A percentile compares a stretch with the other conserved stretches of the same genome.
phyloP scores from a whole-genome alignment of 176 grass and related monocot genomes.

The Secale cereale region DNA sequence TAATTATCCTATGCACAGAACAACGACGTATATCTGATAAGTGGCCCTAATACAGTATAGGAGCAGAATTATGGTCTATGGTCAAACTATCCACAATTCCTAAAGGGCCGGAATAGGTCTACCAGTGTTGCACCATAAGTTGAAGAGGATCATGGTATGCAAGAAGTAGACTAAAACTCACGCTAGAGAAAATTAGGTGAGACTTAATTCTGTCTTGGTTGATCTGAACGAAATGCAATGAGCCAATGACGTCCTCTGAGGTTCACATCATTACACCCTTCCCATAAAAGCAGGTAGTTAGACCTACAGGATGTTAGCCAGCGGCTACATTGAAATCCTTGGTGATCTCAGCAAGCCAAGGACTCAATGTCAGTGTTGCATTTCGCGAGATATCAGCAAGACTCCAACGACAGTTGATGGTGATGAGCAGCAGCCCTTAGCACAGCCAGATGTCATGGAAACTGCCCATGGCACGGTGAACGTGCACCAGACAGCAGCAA shows the following conservation, averaged over 20 bases:
- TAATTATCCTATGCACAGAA: not conserved
- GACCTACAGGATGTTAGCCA: not conserved
- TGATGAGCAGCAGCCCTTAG: not conserved
- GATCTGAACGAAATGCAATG: not conserved
- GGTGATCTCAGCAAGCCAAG: not conserved
- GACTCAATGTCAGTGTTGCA: not conserved
- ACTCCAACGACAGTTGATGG: not conserved
- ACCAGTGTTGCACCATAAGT: not conserved
- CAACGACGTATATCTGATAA: not conserved
- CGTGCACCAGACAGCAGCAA: not conserved
- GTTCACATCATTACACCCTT: not conserved
- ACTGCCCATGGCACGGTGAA: not conserved
- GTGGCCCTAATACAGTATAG: not conserved
- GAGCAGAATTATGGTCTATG: constrained; percentile 7
- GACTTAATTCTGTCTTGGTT: not conserved
- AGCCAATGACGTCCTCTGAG: not conserved
- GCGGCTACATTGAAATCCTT: not conserved
- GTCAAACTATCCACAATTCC: not conserved
- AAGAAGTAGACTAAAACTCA: not conserved
- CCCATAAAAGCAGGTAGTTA: not conserved
- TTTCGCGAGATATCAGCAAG: not conserved
- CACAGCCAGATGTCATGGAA: not conserved
- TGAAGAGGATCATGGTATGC: not conserved
- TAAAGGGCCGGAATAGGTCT: not conserved
- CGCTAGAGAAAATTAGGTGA: not conserved